These are phyloP conservation scores for Syncephalis fuscata DNA, from an alignment of 371 early-diverging fungal genomes.

Conservation along the genomic window DNA sequence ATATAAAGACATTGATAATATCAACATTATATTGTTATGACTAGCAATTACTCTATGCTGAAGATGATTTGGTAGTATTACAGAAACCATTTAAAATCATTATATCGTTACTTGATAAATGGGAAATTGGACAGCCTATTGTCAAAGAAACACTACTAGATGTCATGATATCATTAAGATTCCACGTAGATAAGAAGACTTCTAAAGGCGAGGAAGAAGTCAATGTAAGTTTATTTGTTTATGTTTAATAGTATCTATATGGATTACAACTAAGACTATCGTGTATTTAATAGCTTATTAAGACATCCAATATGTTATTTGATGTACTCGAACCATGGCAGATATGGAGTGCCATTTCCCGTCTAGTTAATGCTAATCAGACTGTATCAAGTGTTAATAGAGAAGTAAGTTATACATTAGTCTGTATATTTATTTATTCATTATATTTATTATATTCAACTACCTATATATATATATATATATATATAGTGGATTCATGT, in stretches of 20 bases:
- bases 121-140: slow-evolving; percentile 63
- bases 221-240: neutral
- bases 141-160: slow-evolving; percentile 54
- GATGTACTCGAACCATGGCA: slow-evolving; percentile 71
- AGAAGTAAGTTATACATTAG: too few relatives aligned
- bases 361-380: too few relatives aligned
- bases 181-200: slow-evolving; percentile 18
- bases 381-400: too few relatives aligned
- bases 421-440: too few relatives aligned
- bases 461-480: too few relatives aligned
- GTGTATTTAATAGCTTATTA: slow-evolving; percentile 33
- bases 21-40: neutral
- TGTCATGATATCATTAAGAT: slow-evolving; percentile 41
- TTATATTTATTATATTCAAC: too few relatives aligned
- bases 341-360: slow-evolving; percentile 28
- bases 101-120: slow-evolving; percentile 73
- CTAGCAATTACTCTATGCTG: neutral
- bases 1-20: too few relatives aligned
- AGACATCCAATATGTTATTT: slow-evolving; percentile 74
- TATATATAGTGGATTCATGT: too few relatives aligned
- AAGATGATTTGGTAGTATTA: slow-evolving; percentile 21
- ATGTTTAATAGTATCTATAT: too few relatives aligned
- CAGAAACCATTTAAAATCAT: slow-evolving; percentile 62
- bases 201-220: slow-evolving; percentile 25
- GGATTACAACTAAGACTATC: too few relatives aligned